A percentile compares a stretch with the other conserved stretches of the same genome.
phyloP scores from a whole-genome alignment of 2,329 filamentous ascomycete species.

The Geosmithia morbida region DNA sequence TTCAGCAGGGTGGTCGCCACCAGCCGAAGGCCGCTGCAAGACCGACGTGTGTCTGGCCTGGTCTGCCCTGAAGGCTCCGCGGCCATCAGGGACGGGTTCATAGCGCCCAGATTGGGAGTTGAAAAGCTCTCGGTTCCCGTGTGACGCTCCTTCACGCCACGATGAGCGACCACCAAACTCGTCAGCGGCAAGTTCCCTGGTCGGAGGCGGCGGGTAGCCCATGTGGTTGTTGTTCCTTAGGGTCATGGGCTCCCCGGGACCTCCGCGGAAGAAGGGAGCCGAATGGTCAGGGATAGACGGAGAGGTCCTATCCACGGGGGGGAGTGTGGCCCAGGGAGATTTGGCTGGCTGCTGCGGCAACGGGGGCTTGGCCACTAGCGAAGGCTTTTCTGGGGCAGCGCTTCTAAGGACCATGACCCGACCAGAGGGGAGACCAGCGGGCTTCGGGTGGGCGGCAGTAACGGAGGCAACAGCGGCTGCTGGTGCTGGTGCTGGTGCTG shows the following conservation, averaged over 20 bases:
- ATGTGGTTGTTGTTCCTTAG: constrained; percentile 28
- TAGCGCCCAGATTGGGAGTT: constrained; percentile 94
- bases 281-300: constrained; percentile 48
- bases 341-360: constrained; percentile 57
- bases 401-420: constrained; percentile 54
- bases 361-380: constrained; percentile 58
- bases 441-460: constrained; percentile 18
- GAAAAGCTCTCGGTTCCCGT: constrained; percentile 62
- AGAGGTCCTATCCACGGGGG: constrained; percentile 69
- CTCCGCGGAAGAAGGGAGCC: constrained; percentile 24
- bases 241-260: constrained; percentile 38
- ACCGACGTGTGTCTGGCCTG: constrained; percentile 60
- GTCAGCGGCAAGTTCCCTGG: constrained; percentile 80
- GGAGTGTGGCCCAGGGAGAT: constrained; percentile 82
- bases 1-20: constrained; percentile 58
- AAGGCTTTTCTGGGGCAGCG: constrained; percentile 51
- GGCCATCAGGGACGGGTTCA: constrained; percentile 72
- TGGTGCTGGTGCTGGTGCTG: constrained; percentile 8
- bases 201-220: constrained; percentile 22
- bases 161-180: constrained; percentile 78
- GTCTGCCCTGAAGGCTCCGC: constrained; percentile 55
- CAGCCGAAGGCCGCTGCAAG: constrained; percentile 55
- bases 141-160: constrained; percentile 57
- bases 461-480: constrained; percentile 9
- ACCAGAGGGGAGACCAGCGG: constrained; percentile 32